Conservation (phyloP, 176 grass and related monocot genomes). For the Rhynchospora tenuis region DNA sequence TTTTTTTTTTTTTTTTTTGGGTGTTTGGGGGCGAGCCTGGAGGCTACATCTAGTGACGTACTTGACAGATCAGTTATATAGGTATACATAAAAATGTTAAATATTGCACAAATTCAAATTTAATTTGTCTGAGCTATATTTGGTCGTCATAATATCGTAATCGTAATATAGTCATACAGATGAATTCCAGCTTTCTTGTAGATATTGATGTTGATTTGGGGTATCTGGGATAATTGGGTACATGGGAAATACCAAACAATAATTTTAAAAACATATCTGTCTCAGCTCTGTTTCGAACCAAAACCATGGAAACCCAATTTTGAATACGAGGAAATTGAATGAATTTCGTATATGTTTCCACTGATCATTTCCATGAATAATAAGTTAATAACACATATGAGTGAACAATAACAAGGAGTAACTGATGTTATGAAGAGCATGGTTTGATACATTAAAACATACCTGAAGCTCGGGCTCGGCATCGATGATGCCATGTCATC, state of each 20-base stretch:
- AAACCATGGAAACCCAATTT: background rate
- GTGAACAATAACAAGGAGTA: background rate
- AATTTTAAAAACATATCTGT: too few relatives aligned
- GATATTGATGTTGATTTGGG: background rate
- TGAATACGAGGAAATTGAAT: background rate
- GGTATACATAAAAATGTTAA: too few relatives aligned
- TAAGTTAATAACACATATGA: background rate
- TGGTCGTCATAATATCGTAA: background rate
- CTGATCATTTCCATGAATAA: background rate
- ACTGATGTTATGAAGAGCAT: background rate
- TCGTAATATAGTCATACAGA: background rate
- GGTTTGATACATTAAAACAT: background rate
- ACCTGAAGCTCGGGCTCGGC: constrained; percentile 58
- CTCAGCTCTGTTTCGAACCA: too few relatives aligned
- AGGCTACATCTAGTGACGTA: background rate
- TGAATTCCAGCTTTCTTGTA: background rate
- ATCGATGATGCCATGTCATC: background rate
- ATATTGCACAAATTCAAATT: background rate
- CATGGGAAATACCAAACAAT: background rate
- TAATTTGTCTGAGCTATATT: background rate
- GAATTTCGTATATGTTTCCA: background rate
- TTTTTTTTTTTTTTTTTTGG: too few relatives aligned
- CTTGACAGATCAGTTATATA: background rate
- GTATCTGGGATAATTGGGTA: background rate
- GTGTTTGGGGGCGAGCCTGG: too few relatives aligned